phyloP scores from a whole-genome alignment of 2,329 filamentous ascomycete species.

The Calonectria ilicicola region DNA sequence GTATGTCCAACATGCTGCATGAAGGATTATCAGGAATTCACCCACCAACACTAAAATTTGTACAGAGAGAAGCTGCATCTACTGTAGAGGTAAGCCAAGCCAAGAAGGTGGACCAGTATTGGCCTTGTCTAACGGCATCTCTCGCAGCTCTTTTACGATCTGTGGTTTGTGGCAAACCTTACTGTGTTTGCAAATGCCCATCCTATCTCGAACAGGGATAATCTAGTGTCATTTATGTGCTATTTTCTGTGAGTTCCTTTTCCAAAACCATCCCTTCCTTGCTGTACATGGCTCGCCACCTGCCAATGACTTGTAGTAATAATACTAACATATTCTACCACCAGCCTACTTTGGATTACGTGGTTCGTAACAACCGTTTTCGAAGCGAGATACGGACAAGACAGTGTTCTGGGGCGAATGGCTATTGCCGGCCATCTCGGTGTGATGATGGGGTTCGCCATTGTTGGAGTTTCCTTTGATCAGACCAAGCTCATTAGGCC shows the following conservation, averaged over 20 bases:
- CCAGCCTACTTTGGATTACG: slow-evolving; percentile 18
- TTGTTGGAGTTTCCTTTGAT: slow-evolving; percentile 12
- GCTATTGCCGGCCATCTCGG: slow-evolving; percentile 8
- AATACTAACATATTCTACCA: background rate
- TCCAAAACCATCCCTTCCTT: background rate
- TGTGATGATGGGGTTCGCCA: slow-evolving; percentile 19
- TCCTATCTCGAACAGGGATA: background rate
- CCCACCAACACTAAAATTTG: background rate
- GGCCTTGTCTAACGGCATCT: background rate
- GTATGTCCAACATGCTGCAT: background rate
- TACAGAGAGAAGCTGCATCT: background rate
- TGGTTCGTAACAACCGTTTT: slow-evolving; percentile 17
- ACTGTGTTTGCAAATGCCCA: background rate
- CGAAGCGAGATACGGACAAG: slow-evolving; percentile 19
- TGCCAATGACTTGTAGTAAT: background rate
- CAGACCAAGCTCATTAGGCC: background rate
- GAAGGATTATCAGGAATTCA: background rate
- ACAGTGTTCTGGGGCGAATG: slow-evolving; percentile 18
- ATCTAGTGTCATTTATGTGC: background rate
- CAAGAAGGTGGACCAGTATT: too few relatives aligned
- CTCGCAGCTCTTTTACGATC: background rate
- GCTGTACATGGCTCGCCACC: background rate
- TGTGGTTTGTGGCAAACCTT: background rate
- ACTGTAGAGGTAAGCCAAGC: background rate
- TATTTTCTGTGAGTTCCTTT: background rate